Evolutionary conservation across 2,329 filamentous ascomycete species (phyloP).

Genomic region (Furcasterigmium sp.): DNA sequence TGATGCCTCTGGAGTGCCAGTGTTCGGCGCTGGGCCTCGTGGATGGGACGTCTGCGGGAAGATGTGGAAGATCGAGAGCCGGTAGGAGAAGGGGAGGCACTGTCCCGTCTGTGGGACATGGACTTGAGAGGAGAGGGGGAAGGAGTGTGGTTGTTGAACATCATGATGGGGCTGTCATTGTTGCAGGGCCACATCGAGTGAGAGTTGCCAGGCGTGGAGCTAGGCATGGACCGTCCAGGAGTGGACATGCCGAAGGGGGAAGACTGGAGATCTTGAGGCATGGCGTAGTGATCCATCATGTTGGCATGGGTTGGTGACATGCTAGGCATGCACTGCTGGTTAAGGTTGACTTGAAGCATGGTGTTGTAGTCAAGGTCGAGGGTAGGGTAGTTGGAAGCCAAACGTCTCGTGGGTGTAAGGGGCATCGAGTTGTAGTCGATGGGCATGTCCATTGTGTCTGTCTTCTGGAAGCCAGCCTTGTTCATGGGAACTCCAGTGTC

Average conservation of each 20-base stretch:
- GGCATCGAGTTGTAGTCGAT: slow-evolving; percentile 3
- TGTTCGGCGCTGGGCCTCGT: slow-evolving; percentile 38
- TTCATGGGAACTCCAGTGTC: slow-evolving; percentile 12
- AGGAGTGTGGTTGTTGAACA: slow-evolving; percentile 24
- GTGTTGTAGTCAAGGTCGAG: slow-evolving; percentile 31
- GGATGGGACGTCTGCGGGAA: slow-evolving; percentile 31
- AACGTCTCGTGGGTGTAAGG: slow-evolving; percentile 9
- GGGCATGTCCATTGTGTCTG: slow-evolving; percentile 2
- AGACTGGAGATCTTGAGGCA: slow-evolving; percentile 11
- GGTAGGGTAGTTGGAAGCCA: slow-evolving; percentile 8
- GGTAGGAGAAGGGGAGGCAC: slow-evolving; percentile 15
- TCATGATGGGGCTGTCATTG: slow-evolving; percentile 34
- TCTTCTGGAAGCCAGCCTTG: slow-evolving; percentile 1
- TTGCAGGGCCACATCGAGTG: slow-evolving; percentile 32
- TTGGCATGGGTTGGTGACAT: slow-evolving; percentile 7
- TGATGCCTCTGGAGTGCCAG: slow-evolving; percentile 37
- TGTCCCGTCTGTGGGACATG: slow-evolving; percentile 19
- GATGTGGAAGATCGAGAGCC: slow-evolving; percentile 26
- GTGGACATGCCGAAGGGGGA: slow-evolving; percentile 13
- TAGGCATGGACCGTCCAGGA: slow-evolving; percentile 20
- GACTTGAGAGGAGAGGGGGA: slow-evolving; percentile 22
- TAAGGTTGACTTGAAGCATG: slow-evolving; percentile 23
- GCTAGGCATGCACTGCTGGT: slow-evolving; percentile 10
- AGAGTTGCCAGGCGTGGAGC: slow-evolving; percentile 30
- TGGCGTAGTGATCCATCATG: slow-evolving; percentile 7